Base-by-base conservation (phyloP, 73 alveolate species). In the Tetrahymena borealis region DNA sequence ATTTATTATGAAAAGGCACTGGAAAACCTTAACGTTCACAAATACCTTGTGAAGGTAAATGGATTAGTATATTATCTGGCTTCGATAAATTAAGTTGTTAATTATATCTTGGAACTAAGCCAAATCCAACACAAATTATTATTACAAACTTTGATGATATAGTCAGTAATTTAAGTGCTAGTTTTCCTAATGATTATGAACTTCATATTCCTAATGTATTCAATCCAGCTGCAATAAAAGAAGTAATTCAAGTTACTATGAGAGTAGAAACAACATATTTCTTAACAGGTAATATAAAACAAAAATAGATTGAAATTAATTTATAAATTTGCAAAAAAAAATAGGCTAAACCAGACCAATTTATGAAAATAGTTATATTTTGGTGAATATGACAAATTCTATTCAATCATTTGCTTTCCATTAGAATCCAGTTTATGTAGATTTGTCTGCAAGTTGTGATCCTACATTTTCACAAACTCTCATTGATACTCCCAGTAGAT, bases 51-150 rank as follows among this genome's bases (percentile, higher is more conserved):
- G 90, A 78, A 78, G 78, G 60, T 33, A 78, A 37, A 11, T 39
- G 78, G 40, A 78, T 91, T 11, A 20, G 90, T 7, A 40, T 91
- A 16, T 41, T 91, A 31, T 39, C 95, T 33, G 92, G 92, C 0
- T 37, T 38, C 11, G 85, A 38, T 78, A 28, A 91, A 40, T 37
- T 91, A 78, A 91, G 90, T 37, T 91, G 95, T 32, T 28, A 91
- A 24, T 18, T 91, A n/a, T 91, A 78, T 91, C 20, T 40, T 43
- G 95, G 95, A 32, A 91, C 92, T 43, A 78, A 91, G 39, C 95
- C 95, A n/a, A 91, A 91, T 38, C 95, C 95, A 78, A 40, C 95
- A 7, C 18, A 91, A 78, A 78, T 91, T 24, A 91, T 91, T n/a
- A 91, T 91, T 11, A 91, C 95, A 12, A 91, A 91, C 38, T 91